A percentile compares a stretch with the other conserved stretches of the same genome.
Evolutionary conservation across 2,329 filamentous ascomycete genomes (phyloP).

Genomic region (Calonectria pseudoturangicola): DNA sequence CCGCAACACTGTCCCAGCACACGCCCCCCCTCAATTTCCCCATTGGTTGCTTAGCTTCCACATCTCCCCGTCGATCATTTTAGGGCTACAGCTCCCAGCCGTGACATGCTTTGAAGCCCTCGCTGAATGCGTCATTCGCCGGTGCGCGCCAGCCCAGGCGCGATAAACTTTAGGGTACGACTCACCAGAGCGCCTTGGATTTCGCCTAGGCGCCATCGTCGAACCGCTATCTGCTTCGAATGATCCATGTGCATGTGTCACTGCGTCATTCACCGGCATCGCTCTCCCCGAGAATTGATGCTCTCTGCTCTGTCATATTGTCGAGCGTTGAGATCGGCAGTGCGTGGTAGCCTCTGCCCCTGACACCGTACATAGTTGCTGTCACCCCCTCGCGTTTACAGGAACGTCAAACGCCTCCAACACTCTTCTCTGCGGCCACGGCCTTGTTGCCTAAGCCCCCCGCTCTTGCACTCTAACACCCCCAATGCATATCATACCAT

Average conservation of each 20-base stretch:
- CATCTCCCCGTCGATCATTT: conserved; percentile 36
- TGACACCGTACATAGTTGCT: background rate
- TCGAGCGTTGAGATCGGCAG: background rate
- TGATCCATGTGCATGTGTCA: conserved; percentile 18
- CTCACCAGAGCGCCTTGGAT: conserved; percentile 22
- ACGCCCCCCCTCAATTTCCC: conserved; percentile 10
- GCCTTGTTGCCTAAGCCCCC: conserved; percentile 14
- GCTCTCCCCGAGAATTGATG: background rate
- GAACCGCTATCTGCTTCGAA: background rate
- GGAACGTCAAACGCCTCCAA: conserved; percentile 25
- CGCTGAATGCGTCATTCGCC: conserved; percentile 22
- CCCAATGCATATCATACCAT: conserved; percentile 34
- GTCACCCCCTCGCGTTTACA: conserved; percentile 9
- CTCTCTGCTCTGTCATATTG: background rate
- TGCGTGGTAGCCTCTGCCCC: background rate
- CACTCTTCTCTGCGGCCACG: background rate
- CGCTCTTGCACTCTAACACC: background rate
- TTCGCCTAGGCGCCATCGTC: conserved; percentile 5
- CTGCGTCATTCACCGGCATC: conserved; percentile 29
- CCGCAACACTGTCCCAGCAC: conserved; percentile 15
- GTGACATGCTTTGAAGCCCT: conserved; percentile 1
- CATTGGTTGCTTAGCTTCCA: conserved; percentile 27
- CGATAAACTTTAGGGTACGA: conserved; percentile 24
- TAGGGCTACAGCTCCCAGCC: conserved; percentile 32
- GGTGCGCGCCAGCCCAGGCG: background rate